Evolutionary conservation across 106 monocot species (phyloP), one percentile per base, ranked within the genome.

Genomic region (Apostasia ramifera): DNA sequence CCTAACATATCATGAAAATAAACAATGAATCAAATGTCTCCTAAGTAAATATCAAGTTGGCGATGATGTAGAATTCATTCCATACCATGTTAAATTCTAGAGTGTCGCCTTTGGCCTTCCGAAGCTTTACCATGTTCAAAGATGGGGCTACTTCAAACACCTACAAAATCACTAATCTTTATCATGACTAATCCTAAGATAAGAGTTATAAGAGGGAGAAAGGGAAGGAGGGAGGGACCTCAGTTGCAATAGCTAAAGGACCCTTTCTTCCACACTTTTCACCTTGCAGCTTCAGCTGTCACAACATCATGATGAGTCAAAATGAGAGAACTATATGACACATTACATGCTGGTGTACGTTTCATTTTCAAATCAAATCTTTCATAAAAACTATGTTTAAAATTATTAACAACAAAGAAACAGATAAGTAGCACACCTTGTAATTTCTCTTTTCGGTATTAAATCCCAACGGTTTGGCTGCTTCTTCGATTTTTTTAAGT

Each of bases 71-170:
- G 49, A 11, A 48, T 8, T 26, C 47, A 47, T 37, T 67, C 53
- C 49, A 67, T 50, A 76, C 81, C 59, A 61, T 81, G 37, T 81
- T 50, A 57, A 81, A 81, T 43, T 81, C 81, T 2, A 81, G 15
- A 3, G 81, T 71, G 41, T 80, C 80, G 3, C 80, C 80, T 3
- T 71, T 71, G 1, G 75, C 49, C 48, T 80, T 80, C 0, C 74
- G 76, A 72, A 81, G 76, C 61, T 81, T 76, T 12, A 76, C 81
- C 76, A 81, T 76, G 66, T 55, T 47, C 38, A 81, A 37, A 0
- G 71, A 76, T 5, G 81, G 81, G 15, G 81, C 81, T 53, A 81
- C 71, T 72, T 81, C 76, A 62, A 81, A 81, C 53, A 80, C 70
- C 80, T 80, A 61, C 15, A 50, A 12, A 65, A 26, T 26, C 26